A percentile compares a stretch with the other conserved stretches of the same genome.
Evolutionary conservation across 1,284 basidiomycete species (phyloP).

Genomic region (Spongiforma sp.): DNA sequence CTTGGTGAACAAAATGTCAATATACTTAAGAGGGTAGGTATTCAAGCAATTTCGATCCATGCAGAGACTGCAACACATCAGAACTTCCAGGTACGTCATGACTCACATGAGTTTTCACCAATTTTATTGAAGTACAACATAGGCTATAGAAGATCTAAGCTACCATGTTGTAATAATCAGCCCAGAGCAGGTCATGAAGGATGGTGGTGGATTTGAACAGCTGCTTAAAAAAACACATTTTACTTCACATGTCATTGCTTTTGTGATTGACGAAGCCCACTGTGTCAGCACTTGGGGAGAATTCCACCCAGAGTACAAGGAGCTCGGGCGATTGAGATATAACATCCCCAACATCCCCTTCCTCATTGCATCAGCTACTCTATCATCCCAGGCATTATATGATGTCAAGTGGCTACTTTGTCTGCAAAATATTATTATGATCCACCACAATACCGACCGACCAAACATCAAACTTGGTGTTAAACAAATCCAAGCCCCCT

Average conservation of each 20-base stretch:
- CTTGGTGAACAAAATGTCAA: too few species aligned
- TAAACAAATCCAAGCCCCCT: background rate
- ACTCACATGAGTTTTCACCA: too few species aligned
- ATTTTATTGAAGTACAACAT: too few species aligned
- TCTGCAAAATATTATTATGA: background rate
- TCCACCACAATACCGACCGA: background rate
- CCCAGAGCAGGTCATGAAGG: too few species aligned
- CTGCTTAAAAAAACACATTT: too few species aligned
- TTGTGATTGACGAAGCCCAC: background rate
- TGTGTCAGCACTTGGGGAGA: background rate
- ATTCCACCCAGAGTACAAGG: background rate
- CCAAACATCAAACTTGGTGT: background rate
- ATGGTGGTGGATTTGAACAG: too few species aligned
- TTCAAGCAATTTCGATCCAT: background rate
- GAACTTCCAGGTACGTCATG: background rate
- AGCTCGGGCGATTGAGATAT: background rate
- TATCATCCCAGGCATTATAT: background rate
- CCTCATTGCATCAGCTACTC: background rate
- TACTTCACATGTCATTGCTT: too few species aligned
- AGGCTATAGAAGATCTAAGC: too few species aligned
- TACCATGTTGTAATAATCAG: too few species aligned
- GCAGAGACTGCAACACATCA: background rate
- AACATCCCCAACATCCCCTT: background rate
- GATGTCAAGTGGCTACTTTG: background rate
- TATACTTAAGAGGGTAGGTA: background rate